Evolutionary conservation across 345 rosid genomes (phyloP).

Genomic region (Ceriops tagal): DNA sequence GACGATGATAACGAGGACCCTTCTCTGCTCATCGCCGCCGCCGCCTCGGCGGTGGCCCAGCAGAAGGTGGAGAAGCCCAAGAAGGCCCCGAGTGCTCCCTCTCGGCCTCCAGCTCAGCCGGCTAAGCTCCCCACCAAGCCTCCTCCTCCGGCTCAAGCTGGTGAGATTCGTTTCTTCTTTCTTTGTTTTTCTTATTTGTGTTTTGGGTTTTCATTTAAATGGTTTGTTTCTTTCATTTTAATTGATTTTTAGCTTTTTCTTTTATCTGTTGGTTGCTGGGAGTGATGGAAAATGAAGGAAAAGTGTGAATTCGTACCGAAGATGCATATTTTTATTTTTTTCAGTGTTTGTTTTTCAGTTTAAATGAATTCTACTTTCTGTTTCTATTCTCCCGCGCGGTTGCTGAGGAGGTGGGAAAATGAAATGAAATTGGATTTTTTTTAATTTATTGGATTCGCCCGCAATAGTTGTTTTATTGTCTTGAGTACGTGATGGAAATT

Average conservation of each 20-base stretch:
- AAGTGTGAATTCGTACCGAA: too few relatives aligned
- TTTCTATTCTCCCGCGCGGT: too few relatives aligned
- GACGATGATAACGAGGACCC: slow-evolving; percentile 86
- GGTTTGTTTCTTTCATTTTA: neutral
- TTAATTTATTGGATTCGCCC: too few relatives aligned
- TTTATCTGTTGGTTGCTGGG: neutral
- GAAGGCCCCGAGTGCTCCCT: slow-evolving; percentile 40
- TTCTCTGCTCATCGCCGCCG: slow-evolving; percentile 46
- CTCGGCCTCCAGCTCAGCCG: slow-evolving; percentile 34
- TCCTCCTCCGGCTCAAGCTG: slow-evolving; percentile 73
- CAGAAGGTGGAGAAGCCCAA: slow-evolving; percentile 61
- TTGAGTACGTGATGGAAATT: too few relatives aligned
- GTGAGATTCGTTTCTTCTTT: slow-evolving; percentile 34
- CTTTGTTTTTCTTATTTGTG: neutral
- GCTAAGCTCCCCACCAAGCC: slow-evolving; percentile 82
- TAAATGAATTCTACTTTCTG: neutral
- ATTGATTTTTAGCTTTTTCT: neutral
- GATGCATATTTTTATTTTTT: neutral
- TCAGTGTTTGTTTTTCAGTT: neutral
- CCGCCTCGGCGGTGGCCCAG: slow-evolving; percentile 33
- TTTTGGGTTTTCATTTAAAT: neutral
- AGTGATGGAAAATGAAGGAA: too few relatives aligned
- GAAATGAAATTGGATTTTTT: neutral
- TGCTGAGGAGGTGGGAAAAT: neutral
- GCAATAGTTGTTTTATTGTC: too few relatives aligned